Base-by-base conservation (phyloP, 2,329 filamentous ascomycete species). In the Calonectria pseudoturangicola region DNA sequence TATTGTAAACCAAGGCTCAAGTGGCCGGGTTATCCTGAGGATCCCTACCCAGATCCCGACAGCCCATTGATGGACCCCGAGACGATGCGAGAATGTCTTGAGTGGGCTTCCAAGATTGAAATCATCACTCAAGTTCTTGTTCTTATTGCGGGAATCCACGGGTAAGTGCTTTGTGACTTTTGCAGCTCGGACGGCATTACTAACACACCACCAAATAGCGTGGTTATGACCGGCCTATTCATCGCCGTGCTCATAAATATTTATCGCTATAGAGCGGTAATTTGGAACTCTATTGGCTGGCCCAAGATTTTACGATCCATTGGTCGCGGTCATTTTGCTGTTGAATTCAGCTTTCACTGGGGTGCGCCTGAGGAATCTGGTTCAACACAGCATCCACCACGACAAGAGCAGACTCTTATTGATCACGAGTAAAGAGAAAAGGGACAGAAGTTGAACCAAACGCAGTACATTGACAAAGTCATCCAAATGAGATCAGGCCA, bases 281-380 rank as follows among this genome's bases (percentile, higher is more conserved):
- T 60, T 27, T 39, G 10, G 5, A 12, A 36, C 0, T 60, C 16
- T 10, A 41, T 60, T 2, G 33, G 33, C 2, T 60, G 33, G 54
- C 54, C 54, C 4, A 60, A 60, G 33, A 27, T 18, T 4, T 25
- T 60, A 9, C 33, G 54, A 6, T 18, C 54, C 13, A 21, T 60
- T 60, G 54, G 54, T 25, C 54, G 33, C 0, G 54, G 54, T 8
- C 54, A 60, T 4, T 16, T 60, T 16, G 8, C 54, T 10, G 13
- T 60, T 16, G 54, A 60, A 7, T 36, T 60, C 2, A 60, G 54
- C 54, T 41, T 60, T 60, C 54, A 36, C 36, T 60, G 54, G 54
- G 54, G 54, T 60, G 33, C 33, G 9, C 33, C 54, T 39, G 8
- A 39, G 3, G 15, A 60, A 16, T 15, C 54, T 2, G n/a, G 8